Conservation (phyloP, 768 basidiomycete species). For the Mrakia gelida region DNA sequence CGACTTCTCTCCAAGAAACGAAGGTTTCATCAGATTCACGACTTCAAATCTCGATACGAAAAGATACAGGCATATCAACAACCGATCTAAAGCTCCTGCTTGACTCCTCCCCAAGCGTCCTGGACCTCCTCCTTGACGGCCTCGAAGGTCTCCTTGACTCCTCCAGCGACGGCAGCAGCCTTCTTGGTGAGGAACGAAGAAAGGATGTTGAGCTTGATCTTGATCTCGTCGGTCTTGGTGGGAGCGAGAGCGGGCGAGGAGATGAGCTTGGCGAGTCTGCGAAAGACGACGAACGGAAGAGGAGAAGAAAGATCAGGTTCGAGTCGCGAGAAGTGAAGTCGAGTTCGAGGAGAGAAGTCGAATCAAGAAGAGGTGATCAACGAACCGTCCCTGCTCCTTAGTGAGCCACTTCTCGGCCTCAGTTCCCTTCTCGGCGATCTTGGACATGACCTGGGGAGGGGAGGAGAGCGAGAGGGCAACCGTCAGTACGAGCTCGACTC, state of each 20-base stretch:
- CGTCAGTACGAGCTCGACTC: neutral
- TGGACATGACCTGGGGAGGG: conserved; percentile 62
- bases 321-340: too few species aligned
- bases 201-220: conserved; percentile 79
- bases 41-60: too few species aligned
- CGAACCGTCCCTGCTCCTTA: conserved; percentile 65
- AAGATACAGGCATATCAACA: too few species aligned
- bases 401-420: conserved; percentile 59
- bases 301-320: conserved; percentile 44
- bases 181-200: conserved; percentile 41
- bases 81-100: conserved; percentile 22
- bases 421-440: conserved; percentile 62
- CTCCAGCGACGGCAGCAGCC: conserved; percentile 39
- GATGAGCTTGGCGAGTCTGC: conserved; percentile 69
- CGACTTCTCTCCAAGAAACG: too few species aligned
- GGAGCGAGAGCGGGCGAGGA: conserved; percentile 70
- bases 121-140: conserved; percentile 26
- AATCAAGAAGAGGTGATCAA: neutral
- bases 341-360: too few species aligned
- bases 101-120: conserved; percentile 19
- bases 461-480: neutral
- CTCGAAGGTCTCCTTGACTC: conserved; percentile 26
- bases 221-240: conserved; percentile 85
- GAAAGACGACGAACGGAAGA: neutral
- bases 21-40: too few species aligned